Conservation (phyloP, 1,284 basidiomycete species). For the Anthracocystis setariae region DNA sequence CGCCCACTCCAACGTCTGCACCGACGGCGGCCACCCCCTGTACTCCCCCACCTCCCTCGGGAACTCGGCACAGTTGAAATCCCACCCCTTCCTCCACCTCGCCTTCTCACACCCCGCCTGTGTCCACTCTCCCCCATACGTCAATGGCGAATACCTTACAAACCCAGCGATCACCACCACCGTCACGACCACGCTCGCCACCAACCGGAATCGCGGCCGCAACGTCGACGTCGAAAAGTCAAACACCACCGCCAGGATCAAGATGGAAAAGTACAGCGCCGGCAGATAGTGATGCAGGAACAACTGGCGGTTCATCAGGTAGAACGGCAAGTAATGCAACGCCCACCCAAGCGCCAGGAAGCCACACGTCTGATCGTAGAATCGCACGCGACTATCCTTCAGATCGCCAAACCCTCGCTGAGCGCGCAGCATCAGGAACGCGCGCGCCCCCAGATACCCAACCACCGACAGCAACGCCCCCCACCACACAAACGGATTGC, state of each 20-base stretch:
- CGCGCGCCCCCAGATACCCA: slow-evolving; percentile 77
- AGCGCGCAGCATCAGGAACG: slow-evolving; percentile 82
- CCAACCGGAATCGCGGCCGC: slow-evolving; percentile 79
- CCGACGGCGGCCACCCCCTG: slow-evolving; percentile 43
- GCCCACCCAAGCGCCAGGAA: slow-evolving; percentile 93
- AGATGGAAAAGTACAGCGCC: slow-evolving; percentile 90
- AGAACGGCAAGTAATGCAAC: slow-evolving; percentile 96
- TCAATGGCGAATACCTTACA: slow-evolving; percentile 81
- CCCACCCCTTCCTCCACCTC: slow-evolving; percentile 91
- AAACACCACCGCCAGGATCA: slow-evolving; percentile 81
- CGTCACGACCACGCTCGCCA: slow-evolving; percentile 79
- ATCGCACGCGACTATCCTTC: slow-evolving; percentile 82
- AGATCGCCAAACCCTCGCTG: slow-evolving; percentile 92
- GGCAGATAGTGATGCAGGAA: slow-evolving; percentile 98
- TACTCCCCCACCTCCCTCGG: slow-evolving; percentile 50
- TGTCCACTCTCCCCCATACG: slow-evolving; percentile 90
- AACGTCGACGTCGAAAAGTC: slow-evolving; percentile 84
- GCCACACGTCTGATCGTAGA: slow-evolving; percentile 88
- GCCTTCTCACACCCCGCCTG: slow-evolving; percentile 79
- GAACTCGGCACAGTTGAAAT: slow-evolving; percentile 82
- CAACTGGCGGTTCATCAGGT: slow-evolving; percentile 92
- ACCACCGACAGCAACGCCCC: slow-evolving; percentile 78
- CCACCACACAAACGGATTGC: slow-evolving; percentile 95
- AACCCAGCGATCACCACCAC: slow-evolving; percentile 82
- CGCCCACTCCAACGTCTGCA: slow-evolving; percentile 38